Evolutionary conservation across 2,329 filamentous ascomycete species (phyloP).

Genomic region (Aureobasidium sp.): DNA sequence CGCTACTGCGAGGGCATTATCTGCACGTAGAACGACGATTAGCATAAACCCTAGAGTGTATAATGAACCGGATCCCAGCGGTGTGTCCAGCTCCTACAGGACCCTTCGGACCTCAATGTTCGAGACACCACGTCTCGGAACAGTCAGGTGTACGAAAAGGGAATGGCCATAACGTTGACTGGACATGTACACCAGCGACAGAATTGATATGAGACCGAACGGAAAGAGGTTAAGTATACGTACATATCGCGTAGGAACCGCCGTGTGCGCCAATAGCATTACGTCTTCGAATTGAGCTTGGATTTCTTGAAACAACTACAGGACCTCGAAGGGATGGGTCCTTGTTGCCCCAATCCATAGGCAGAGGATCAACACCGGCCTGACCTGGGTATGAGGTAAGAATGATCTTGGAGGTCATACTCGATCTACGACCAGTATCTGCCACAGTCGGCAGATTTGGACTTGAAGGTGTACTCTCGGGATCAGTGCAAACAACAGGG

Average conservation of each 20-base stretch:
- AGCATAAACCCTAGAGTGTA: not conserved
- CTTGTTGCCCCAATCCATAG: conserved; percentile 76
- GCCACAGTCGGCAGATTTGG: not conserved
- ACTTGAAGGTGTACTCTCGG: not conserved
- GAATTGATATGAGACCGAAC: not conserved
- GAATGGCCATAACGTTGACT: not conserved
- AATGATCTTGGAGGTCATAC: conserved; percentile 51
- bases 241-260: conserved; percentile 88
- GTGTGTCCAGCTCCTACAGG: not conserved
- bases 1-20: conserved; percentile 80
- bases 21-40: not conserved
- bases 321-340: conserved; percentile 72
- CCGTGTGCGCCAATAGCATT: conserved; percentile 60
- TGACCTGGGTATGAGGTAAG: conserved; percentile 86
- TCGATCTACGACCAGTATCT: conserved; percentile 25
- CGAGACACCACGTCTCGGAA: not conserved
- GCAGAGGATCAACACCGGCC: conserved; percentile 84
- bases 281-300: conserved; percentile 61
- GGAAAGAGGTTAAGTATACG: not conserved
- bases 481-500: not conserved
- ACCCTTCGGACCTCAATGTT: not conserved
- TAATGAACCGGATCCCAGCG: not conserved
- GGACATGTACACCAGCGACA: not conserved
- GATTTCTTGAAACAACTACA: conserved; percentile 72
- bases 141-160: not conserved